A percentile compares a stretch with the other conserved stretches of the same genome.
Evolutionary conservation across 768 basidiomycete species (phyloP).

Genomic region (Boletus tomentosulus): DNA sequence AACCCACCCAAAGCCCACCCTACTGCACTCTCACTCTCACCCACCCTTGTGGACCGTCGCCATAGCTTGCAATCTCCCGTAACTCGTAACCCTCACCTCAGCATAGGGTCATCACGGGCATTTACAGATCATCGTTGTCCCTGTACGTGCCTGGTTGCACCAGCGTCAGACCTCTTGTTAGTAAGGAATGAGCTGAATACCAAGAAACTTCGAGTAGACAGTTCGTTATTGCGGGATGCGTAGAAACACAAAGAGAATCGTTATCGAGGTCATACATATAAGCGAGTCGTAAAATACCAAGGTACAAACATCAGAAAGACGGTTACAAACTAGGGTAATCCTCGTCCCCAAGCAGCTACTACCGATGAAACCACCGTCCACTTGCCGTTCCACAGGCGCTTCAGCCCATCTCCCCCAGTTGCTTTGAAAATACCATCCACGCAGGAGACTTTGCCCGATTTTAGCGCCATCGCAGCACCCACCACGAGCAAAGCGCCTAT

Average conservation of each 20-base stretch:
- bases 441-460: slow-evolving; percentile 12
- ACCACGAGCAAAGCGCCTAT: slow-evolving; percentile 66
- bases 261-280: slow-evolving; percentile 1
- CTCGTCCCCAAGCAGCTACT: slow-evolving; percentile 27
- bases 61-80: too few relatives aligned
- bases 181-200: too few relatives aligned
- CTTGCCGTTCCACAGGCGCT: slow-evolving; percentile 23
- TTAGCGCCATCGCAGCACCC: slow-evolving; percentile 60
- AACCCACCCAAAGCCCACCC: too few relatives aligned
- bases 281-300: background rate
- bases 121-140: too few relatives aligned
- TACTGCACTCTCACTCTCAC: too few relatives aligned
- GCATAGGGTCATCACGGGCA: too few relatives aligned
- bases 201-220: background rate
- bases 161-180: too few relatives aligned
- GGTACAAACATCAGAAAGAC: background rate
- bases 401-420: slow-evolving; percentile 17
- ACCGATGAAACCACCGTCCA: slow-evolving; percentile 20
- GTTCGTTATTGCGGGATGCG: background rate
- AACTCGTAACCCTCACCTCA: too few relatives aligned
- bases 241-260: background rate
- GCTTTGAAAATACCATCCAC: slow-evolving; percentile 10
- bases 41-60: too few relatives aligned
- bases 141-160: too few relatives aligned
- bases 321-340: slow-evolving; percentile 15